A percentile compares a stretch with the other conserved stretches of the same genome.
Evolutionary conservation across 2,329 filamentous ascomycete species (phyloP).

Genomic region (Claviceps monticola): DNA sequence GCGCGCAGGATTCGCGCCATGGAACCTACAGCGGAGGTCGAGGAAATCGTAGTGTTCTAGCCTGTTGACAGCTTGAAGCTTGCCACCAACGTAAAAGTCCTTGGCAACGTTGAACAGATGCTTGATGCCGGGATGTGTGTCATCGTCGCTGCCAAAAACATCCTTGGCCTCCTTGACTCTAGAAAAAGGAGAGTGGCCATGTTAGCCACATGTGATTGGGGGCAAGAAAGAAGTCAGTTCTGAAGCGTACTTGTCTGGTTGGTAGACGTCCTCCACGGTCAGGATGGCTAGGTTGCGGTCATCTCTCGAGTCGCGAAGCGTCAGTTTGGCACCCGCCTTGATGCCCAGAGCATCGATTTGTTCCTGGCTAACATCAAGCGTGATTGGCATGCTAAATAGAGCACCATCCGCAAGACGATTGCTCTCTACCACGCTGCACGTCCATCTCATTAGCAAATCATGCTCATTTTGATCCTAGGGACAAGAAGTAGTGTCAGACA

Average conservation of each 20-base stretch:
- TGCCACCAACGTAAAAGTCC: slow-evolving; percentile 90
- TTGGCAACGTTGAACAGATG: slow-evolving; percentile 71
- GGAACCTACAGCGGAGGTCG: slow-evolving; percentile 67
- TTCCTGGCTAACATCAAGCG: slow-evolving; percentile 67
- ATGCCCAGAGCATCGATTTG: slow-evolving; percentile 62
- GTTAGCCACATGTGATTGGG: background rate
- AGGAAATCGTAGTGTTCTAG: slow-evolving; percentile 99
- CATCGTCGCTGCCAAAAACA: slow-evolving; percentile 85
- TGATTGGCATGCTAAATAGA: slow-evolving; percentile 95
- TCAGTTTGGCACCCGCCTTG: slow-evolving; percentile 68
- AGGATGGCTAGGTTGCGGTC: slow-evolving; percentile 93
- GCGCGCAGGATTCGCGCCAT: background rate
- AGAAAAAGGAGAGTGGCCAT: background rate
- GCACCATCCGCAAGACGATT: slow-evolving; percentile 76
- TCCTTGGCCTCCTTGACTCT: slow-evolving; percentile 81
- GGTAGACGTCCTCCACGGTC: slow-evolving; percentile 90
- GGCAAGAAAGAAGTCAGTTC: background rate
- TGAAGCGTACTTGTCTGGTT: slow-evolving; percentile 69
- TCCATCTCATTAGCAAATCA: background rate
- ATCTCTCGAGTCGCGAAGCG: slow-evolving; percentile 89
- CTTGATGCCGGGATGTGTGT: slow-evolving; percentile 82
- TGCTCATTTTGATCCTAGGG: too few relatives aligned
- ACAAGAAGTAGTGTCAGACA: background rate
- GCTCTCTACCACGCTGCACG: slow-evolving; percentile 67
- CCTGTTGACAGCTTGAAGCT: slow-evolving; percentile 87